Conservation (phyloP, 2,329 filamentous ascomycete species). For the Epichloe uncinata region DNA sequence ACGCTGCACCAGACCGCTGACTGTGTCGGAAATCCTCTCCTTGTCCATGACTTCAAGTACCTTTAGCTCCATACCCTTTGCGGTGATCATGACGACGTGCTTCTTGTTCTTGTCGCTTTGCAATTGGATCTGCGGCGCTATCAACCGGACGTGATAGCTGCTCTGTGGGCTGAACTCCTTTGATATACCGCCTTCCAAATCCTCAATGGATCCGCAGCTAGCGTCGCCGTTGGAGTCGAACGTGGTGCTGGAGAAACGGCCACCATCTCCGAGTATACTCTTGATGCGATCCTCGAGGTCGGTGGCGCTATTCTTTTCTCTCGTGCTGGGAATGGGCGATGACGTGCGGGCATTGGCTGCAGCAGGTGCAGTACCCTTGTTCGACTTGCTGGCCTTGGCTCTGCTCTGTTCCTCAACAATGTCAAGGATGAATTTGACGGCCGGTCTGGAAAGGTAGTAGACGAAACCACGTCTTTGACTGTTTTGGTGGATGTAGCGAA, state of each 20-base stretch:
- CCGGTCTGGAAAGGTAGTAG: conserved; percentile 91
- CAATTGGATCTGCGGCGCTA: conserved; percentile 93
- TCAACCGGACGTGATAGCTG: conserved; percentile 86
- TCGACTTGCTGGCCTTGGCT: conserved; percentile 35
- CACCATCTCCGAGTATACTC: conserved; percentile 71
- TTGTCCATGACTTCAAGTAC: conserved; percentile 98
- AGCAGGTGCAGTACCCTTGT: conserved; percentile 10
- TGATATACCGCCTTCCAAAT: conserved; percentile 63
- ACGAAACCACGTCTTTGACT: conserved; percentile 91
- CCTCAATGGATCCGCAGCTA: conserved; percentile 35
- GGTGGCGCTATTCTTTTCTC: conserved; percentile 43
- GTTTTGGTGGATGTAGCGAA: conserved; percentile 95
- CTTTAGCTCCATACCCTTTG: conserved; percentile 96
- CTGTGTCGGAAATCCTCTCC: conserved; percentile 76
- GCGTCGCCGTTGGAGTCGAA: conserved; percentile 21
- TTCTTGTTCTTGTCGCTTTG: conserved; percentile 98
- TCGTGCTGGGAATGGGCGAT: conserved; percentile 25
- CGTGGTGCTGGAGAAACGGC: conserved; percentile 51
- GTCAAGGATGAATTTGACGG: conserved; percentile 95
- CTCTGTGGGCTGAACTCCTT: conserved; percentile 84
- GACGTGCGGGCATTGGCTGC: conserved; percentile 18
- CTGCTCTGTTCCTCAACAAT: conserved; percentile 91
- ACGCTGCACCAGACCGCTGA: conserved; percentile 89
- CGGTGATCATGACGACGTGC: conserved; percentile 89
- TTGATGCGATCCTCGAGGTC: conserved; percentile 77